Percentiles rank a stretch among this genome's conserved stretches.
Conservation (phyloP, 2,329 filamentous ascomycete genomes). For the Sclerotinia borealis region DNA sequence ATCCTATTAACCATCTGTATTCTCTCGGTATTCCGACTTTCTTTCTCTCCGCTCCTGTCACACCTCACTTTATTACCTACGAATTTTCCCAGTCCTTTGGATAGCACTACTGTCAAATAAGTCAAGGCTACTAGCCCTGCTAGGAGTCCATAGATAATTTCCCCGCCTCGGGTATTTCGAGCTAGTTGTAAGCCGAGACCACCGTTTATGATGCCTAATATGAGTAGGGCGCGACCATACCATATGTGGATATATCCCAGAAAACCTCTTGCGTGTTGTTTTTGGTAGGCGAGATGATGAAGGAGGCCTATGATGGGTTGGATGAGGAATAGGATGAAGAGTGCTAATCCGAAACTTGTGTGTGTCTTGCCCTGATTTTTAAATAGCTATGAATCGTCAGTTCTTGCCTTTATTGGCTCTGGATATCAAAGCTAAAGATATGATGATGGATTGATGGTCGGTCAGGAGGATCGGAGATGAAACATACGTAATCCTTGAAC, state of each 20-base stretch:
- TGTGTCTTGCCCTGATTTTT: conserved; percentile 42
- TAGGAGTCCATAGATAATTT: conserved; percentile 51
- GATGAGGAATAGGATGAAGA: conserved; percentile 48
- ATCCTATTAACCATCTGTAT: background rate
- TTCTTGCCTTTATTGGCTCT: background rate
- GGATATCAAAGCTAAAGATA: background rate
- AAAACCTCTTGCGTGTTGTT: conserved; percentile 37
- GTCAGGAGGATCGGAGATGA: conserved; percentile 26
- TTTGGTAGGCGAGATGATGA: conserved; percentile 50
- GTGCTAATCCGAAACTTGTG: conserved; percentile 49
- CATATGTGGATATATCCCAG: conserved; percentile 55
- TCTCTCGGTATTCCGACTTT: background rate
- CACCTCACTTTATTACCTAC: background rate
- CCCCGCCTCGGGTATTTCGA: conserved; percentile 35
- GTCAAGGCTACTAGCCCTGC: conserved; percentile 42
- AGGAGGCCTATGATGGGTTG: conserved; percentile 53
- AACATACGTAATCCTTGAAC: conserved; percentile 36
- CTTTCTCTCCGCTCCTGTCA: background rate
- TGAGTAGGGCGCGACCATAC: conserved; percentile 53
- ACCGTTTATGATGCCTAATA: conserved; percentile 56
- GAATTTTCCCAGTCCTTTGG: background rate
- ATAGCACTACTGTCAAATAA: conserved; percentile 33
- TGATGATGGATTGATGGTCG: background rate
- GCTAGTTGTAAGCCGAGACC: conserved; percentile 53
- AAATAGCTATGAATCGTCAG: conserved; percentile 34